phyloP scores from a whole-genome alignment of 2,329 filamentous ascomycete genomes.

The Stagonosporopsis vannaccii region DNA sequence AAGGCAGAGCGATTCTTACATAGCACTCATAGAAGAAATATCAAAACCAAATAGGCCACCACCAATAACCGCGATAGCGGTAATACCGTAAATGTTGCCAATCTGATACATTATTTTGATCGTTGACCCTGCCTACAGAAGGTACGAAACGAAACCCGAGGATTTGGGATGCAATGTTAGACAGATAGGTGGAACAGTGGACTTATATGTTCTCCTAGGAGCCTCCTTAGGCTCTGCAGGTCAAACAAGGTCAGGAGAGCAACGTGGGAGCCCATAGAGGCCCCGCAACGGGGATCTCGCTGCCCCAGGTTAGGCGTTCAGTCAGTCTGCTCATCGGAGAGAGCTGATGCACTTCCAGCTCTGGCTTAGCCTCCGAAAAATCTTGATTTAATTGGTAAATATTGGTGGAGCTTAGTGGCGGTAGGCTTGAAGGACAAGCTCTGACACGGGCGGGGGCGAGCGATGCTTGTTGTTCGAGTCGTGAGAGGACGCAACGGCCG shows the following conservation, averaged over 20 bases:
- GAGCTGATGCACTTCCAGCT: slow-evolving; percentile 26
- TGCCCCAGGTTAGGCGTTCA: slow-evolving; percentile 19
- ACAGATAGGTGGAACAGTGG: slow-evolving; percentile 4
- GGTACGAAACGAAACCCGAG: background rate
- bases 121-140: slow-evolving; percentile 7
- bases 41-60: slow-evolving; percentile 81
- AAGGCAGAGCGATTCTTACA: slow-evolving; percentile 31
- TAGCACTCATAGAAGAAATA: slow-evolving; percentile 74
- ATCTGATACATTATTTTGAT: slow-evolving; percentile 51
- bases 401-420: slow-evolving; percentile 12
- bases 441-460: slow-evolving; percentile 25
- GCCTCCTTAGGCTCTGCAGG: slow-evolving; percentile 16
- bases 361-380: slow-evolving; percentile 29
- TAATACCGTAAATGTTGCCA: slow-evolving; percentile 66
- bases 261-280: slow-evolving; percentile 28
- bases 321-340: slow-evolving; percentile 7
- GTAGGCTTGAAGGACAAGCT: slow-evolving; percentile 24
- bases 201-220: slow-evolving; percentile 24
- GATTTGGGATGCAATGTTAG: slow-evolving; percentile 2
- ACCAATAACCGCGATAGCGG: slow-evolving; percentile 66
- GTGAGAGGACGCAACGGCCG: slow-evolving; percentile 8
- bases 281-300: slow-evolving; percentile 27
- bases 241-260: slow-evolving; percentile 13
- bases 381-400: slow-evolving; percentile 21
- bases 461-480: slow-evolving; percentile 30